Percentiles rank a stretch among this genome's conserved stretches.
phyloP scores from a whole-genome alignment of 2,329 filamentous ascomycete species.

The Keithomyces neogunnii region DNA sequence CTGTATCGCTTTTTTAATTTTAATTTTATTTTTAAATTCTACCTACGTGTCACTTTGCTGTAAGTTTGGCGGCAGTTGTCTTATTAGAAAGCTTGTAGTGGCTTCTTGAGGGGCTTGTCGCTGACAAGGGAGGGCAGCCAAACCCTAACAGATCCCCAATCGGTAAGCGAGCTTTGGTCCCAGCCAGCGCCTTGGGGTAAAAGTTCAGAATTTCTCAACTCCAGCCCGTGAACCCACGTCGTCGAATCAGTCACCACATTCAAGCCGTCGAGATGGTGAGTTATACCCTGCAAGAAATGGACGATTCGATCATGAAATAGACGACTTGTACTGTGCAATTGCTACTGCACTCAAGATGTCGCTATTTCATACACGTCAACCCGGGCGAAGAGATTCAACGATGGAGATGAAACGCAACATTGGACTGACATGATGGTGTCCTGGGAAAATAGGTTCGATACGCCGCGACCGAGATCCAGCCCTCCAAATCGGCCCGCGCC shows the following conservation, averaged over 20 bases:
- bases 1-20: not conserved
- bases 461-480: constrained; percentile 81
- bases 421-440: constrained; percentile 15
- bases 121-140: constrained; percentile 25
- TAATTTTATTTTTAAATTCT: not conserved
- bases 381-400: not conserved
- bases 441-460: constrained; percentile 69
- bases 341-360: not conserved
- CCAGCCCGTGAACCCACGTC: constrained; percentile 40
- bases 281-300: constrained; percentile 16
- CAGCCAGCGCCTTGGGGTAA: constrained; percentile 29
- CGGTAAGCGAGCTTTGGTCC: constrained; percentile 37
- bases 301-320: not conserved
- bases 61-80: not conserved
- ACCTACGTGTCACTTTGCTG: not conserved
- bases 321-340: not conserved
- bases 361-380: not conserved
- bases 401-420: not conserved
- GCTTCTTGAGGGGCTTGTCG: not conserved
- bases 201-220: constrained; percentile 40
- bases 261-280: constrained; percentile 51
- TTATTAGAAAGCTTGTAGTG: not conserved
- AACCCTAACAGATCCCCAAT: constrained; percentile 30
- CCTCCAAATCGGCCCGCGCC: constrained; percentile 91
- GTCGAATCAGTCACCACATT: constrained; percentile 45